Conservation (phyloP, 1,284 basidiomycete species). For the Puccinia horiana region DNA sequence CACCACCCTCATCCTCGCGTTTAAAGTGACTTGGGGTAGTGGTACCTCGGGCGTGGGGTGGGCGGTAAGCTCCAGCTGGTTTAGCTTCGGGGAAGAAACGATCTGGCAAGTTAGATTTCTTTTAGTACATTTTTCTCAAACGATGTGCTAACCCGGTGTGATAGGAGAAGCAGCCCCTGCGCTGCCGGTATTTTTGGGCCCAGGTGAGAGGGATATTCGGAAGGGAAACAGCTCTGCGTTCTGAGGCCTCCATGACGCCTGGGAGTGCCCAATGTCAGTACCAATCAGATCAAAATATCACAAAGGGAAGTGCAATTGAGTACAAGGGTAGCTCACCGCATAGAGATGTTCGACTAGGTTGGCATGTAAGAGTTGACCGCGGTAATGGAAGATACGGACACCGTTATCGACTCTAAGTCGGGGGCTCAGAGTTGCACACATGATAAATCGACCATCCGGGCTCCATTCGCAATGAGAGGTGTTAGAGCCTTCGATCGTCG, state of each 20-base stretch:
- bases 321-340: constrained; percentile 61
- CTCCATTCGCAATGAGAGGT: constrained; percentile 94
- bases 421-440: constrained; percentile 91
- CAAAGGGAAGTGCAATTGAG: neutral
- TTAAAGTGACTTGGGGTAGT: constrained; percentile 81
- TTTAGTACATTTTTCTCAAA: neutral
- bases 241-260: constrained; percentile 45
- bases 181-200: neutral
- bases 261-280: neutral
- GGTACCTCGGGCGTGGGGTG: constrained; percentile 84
- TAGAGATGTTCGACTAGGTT: constrained; percentile 82
- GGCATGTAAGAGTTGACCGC: constrained; percentile 77
- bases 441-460: constrained; percentile 84
- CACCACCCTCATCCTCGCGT: constrained; percentile 78
- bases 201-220: constrained; percentile 34
- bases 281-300: neutral
- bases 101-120: constrained; percentile 61
- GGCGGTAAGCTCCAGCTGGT: constrained; percentile 79
- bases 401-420: constrained; percentile 95
- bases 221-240: constrained; percentile 24
- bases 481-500: constrained; percentile 87
- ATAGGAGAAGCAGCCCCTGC: neutral
- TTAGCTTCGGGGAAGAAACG: constrained; percentile 63
- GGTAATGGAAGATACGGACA: constrained; percentile 91
- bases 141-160: constrained; percentile 1